Base-by-base conservation (phyloP, 768 basidiomycete species). In the Glaciozyma antarctica region DNA sequence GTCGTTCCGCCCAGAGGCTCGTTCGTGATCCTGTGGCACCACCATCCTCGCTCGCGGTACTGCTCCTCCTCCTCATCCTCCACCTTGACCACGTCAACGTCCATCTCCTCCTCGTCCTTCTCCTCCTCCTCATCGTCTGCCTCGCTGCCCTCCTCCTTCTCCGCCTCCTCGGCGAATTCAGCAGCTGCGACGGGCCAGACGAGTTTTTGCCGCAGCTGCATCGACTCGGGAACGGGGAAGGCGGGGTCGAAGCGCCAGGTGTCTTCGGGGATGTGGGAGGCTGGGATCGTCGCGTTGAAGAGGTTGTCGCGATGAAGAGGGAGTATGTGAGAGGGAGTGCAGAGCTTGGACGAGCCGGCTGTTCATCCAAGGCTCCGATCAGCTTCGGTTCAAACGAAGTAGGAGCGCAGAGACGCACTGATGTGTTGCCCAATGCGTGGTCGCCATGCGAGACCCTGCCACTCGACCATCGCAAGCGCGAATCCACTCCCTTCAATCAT, bases 221-320 rank as follows among this genome's bases (percentile, higher is more conserved):
- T 60, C 44, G 64, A 26, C 13, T 71, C 47, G 13, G 69, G 68
- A 22, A 69, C 57, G 52, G 41, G 41, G 57, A 21, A 58, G 8
- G 62, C 51, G 41, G 76, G 71, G 66, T 79, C 77, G 56, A 78
- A 80, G 51, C 74, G 71, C 73, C 75, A 79, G 19, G 60, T 21
- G 28, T 77, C 75, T 6, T 51, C 62, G 0, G 78, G 78, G 67
- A 80, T 78, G 62, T 79, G 78, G 34, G 77, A 74, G 19, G 77
- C 70, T 5, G 77, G 77, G 58, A 80, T 80, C n/a, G 78, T 78
- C 45, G 79, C 76, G 75, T 80, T 80, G 77, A 80, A 80, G 12
- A 78, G 77, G 71, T 77, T 76, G 68, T 77, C 76, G n/a, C n/a
- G 44, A 79, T 74, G 34, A 80, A 76, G 47, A 80, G 76, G n/a